A percentile compares a stretch with the other conserved stretches of the same genome.
phyloP scores from a whole-genome alignment of 108 stramenopile species.

The Parmales sp. region DNA sequence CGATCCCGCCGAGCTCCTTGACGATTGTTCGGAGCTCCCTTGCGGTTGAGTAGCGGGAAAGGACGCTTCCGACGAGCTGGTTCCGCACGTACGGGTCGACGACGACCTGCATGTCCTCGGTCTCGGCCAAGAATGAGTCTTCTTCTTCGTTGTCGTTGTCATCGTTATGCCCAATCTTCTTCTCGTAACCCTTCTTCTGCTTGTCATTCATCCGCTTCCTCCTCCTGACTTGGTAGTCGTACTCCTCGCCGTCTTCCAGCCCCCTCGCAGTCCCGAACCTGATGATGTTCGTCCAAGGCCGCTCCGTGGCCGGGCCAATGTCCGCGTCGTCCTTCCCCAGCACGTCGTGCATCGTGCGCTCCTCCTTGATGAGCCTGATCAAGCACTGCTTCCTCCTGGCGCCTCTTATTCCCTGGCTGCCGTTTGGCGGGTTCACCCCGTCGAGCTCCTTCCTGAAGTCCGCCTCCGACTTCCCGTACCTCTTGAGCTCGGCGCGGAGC shows the following conservation, averaged over 20 bases:
- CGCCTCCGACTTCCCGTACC: not conserved
- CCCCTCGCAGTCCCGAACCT: not conserved
- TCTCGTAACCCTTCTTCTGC: not conserved
- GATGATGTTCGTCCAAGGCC: conserved; percentile 8
- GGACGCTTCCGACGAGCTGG: not conserved
- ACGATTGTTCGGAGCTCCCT: not conserved
- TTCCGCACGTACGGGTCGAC: not conserved
- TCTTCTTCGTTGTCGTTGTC: too few species aligned
- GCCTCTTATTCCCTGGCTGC: not conserved
- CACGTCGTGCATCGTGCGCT: not conserved
- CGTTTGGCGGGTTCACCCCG: not conserved
- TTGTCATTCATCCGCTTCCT: not conserved
- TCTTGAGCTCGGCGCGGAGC: not conserved
- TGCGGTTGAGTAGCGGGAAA: not conserved
- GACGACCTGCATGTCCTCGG: not conserved
- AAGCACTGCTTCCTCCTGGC: not conserved
- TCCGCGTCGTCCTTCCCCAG: not conserved
- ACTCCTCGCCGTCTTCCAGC: not conserved
- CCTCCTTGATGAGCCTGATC: not conserved
- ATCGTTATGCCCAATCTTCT: not conserved
- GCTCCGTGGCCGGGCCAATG: not conserved
- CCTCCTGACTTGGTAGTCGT: too few species aligned
- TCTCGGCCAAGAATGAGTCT: not conserved
- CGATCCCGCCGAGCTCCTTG: not conserved
- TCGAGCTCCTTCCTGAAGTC: not conserved